Conservation (phyloP, 2,329 filamentous ascomycete species). For the Paramyrothecium sp. region DNA sequence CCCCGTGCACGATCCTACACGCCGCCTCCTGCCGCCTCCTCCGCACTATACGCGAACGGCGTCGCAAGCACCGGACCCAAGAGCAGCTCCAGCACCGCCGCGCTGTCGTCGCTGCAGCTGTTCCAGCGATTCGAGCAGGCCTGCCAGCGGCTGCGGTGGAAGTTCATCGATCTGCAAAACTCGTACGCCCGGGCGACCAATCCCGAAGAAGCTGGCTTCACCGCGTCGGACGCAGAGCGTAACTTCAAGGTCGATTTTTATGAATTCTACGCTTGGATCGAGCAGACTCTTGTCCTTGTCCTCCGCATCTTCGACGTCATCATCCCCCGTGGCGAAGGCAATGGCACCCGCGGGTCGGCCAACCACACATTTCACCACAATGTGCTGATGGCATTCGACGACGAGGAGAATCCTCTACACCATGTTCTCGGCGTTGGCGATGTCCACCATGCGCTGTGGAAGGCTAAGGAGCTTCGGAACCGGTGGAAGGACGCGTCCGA, state of each 20-base stretch:
- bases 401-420: constrained; percentile 55
- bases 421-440: constrained; percentile 51
- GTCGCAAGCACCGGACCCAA: constrained; percentile 2
- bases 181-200: constrained; percentile 52
- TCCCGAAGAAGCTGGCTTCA: constrained; percentile 31
- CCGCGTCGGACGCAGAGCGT: constrained; percentile 49
- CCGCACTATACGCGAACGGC: constrained; percentile 4
- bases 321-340: constrained; percentile 34
- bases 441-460: constrained; percentile 56
- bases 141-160: constrained; percentile 61
- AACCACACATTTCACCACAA: constrained; percentile 67
- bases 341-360: constrained; percentile 6
- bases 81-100: constrained; percentile 11
- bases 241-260: constrained; percentile 80
- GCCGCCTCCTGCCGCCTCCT: constrained; percentile 7
- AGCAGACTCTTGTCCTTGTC: constrained; percentile 67
- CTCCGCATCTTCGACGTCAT: constrained; percentile 62
- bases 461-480: constrained; percentile 70
- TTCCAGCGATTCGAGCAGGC: constrained; percentile 60
- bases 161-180: constrained; percentile 56
- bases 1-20: constrained; percentile 8
- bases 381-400: constrained; percentile 61
- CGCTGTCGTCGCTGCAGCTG: constrained; percentile 34
- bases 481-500: constrained; percentile 69
- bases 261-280: constrained; percentile 72